A percentile compares a stretch with the other conserved stretches of the same genome.
phyloP scores from a whole-genome alignment of 169 alveolate species.

The Plasmodium chabaudi region DNA sequence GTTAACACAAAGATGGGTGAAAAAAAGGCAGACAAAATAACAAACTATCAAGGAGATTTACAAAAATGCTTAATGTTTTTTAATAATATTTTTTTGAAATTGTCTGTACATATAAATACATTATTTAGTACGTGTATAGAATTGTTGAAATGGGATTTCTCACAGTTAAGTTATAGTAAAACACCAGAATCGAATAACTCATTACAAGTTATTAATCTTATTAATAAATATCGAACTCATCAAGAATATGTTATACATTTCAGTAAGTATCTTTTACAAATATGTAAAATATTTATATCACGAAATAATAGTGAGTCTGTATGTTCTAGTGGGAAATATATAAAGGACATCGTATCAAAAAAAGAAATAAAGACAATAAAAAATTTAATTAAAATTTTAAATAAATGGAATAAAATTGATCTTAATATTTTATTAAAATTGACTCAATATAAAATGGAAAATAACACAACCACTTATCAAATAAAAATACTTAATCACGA shows the following conservation, averaged over 20 bases:
- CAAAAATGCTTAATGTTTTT: conserved; percentile 5
- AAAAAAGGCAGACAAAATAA: neutral
- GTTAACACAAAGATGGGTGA: neutral
- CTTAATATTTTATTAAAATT: conserved; percentile 19
- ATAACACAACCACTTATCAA: conserved; percentile 6
- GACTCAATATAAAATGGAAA: neutral
- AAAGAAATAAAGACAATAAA: conserved; percentile 6
- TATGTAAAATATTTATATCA: neutral
- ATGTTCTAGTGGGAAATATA: neutral
- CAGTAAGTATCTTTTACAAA: conserved; percentile 27
- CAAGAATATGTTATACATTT: conserved; percentile 3
- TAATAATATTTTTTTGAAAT: conserved; percentile 16
- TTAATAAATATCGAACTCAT: conserved; percentile 26
- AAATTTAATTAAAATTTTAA: conserved; percentile 15
- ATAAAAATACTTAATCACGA: conserved; percentile 16
- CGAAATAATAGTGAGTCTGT: neutral
- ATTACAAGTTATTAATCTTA: conserved; percentile 9
- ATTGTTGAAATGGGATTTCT: conserved; percentile 20
- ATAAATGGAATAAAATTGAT: conserved; percentile 43
- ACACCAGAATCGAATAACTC: conserved; percentile 11
- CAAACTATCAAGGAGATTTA: neutral
- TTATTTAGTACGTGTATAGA: conserved; percentile 48
- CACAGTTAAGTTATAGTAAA: neutral
- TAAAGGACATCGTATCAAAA: neutral
- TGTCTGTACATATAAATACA: conserved; percentile 36